Base-by-base conservation (phyloP, 352 stramenopile genomes). In the Vaucheria bursata region DNA sequence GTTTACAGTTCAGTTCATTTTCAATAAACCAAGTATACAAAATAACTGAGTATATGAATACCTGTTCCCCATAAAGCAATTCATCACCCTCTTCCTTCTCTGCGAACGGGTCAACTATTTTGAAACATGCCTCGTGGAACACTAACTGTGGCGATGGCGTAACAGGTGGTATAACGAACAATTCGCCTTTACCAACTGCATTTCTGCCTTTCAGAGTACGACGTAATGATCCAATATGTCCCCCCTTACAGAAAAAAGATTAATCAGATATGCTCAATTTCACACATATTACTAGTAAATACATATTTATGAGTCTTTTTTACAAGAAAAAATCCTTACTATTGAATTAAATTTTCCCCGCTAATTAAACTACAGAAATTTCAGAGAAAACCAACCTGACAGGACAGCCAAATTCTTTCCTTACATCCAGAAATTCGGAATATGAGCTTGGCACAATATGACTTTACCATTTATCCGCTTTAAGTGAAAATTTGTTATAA, bases 61-160 rank as follows among this genome's bases (percentile, higher is more conserved):
- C 65, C 65, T 72, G 39, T 18, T 81, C 71, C 1, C 77, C 77
- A 38, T 66, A 81, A 29, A 40, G 18, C 18, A 81, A 71, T 0
- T 69, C 35, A 32, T 81, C 77, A 2, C 77, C 77, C 1, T 81
- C 77, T 35, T 81, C 77, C 71, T 79, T 81, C 77, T 81, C 77
- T 40, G 65, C 31, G 6, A 52, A 53, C n/a, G 77, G 77, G 35
- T 79, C 77, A 39, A 81, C 68, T 34, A 81, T 78, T 59, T 81
- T 81, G 39, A 81, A 81, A 53, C 77, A 81, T 8, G 71, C 64
- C 50, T 81, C 77, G 68, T 81, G 52, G 35, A 79, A 81, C 0
- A 79, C 77, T 65, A 45, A 68, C 5, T 32, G 49, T 7, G 77
- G 77, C 25, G 65, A 79, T 37, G 75, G 29, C 6, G 50, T 64